A percentile compares a stretch with the other conserved stretches of the same genome.
Evolutionary conservation across 192 early-diverging fungal genomes (phyloP).

Genomic region (Funneliformis mosseae): DNA sequence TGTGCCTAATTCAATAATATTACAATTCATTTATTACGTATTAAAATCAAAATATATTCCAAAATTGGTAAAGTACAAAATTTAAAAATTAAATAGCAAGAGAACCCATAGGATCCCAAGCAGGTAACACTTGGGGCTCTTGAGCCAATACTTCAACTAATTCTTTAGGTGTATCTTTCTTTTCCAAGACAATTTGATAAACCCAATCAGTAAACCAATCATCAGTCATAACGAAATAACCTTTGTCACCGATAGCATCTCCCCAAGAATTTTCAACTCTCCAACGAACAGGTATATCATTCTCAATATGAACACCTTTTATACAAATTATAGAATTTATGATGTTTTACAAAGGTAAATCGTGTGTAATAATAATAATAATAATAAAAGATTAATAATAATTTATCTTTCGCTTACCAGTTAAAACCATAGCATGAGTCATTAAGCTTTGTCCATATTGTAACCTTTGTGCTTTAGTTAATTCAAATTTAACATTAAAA

Average conservation of each 20-base stretch:
- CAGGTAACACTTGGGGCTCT: constrained; percentile 66
- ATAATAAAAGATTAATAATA: neutral
- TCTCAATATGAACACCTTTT: constrained; percentile 63
- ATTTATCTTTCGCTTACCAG: constrained; percentile 36
- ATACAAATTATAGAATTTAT: neutral
- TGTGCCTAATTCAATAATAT: too few relatives aligned
- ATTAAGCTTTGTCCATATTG: constrained; percentile 72
- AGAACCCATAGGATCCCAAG: constrained; percentile 80
- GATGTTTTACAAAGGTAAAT: neutral
- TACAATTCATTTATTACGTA: too few relatives aligned
- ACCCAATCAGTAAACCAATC: constrained; percentile 78
- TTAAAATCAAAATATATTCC: too few relatives aligned
- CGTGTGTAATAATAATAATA: neutral
- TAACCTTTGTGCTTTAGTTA: constrained; percentile 70
- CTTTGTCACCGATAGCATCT: constrained; percentile 65
- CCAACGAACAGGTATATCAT: constrained; percentile 70
- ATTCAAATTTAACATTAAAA: constrained; percentile 60
- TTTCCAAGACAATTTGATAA: constrained; percentile 79
- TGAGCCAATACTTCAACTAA: constrained; percentile 64
- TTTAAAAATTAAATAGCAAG: constrained; percentile 49
- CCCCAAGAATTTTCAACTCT: constrained; percentile 78
- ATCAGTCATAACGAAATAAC: constrained; percentile 78
- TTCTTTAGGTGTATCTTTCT: constrained; percentile 59
- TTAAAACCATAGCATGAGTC: constrained; percentile 84
- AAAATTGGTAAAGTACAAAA: neutral